Base-by-base conservation (phyloP, 2,329 filamentous ascomycete genomes). In the Pseudopyricularia cyperi region DNA sequence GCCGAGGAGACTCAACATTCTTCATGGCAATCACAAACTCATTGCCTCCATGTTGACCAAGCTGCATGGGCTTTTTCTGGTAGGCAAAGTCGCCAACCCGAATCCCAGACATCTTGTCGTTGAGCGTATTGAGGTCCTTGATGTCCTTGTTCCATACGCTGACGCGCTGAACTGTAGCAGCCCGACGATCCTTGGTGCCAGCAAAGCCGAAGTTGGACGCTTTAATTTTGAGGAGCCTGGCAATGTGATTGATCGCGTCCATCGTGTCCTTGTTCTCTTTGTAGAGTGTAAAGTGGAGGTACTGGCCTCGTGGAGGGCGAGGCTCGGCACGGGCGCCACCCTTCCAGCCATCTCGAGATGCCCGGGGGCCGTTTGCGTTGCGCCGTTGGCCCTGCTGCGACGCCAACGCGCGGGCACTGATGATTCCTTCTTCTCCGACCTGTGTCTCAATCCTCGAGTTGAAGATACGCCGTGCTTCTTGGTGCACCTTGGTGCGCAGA, bases 261-360 rank as follows among this genome's bases (percentile, higher is more conserved):
- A 95, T 94, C 1, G 90, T 96, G 63, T 96, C 90, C 63, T 91
- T 90, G 69, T 96, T 96, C 69, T 95, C 90, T 69, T 96, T 96
- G 77, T 91, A 94, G 50, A 96, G 74, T 0, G 87, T 91, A 65
- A 95, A 95, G 65, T 95, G 89, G 14, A 95, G 71, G 65, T 88
- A 93, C 48, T 89, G 84, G 17, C 86, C 88, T n/a, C 49, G 49
- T 26, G 26, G 35, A 15, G 49, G 75, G 65, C 55, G 53, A 60
- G 30, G 22, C 35, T 51, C 58, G 57, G 56, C 50, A 48, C 28
- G 59, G 57, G 61, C 59, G 28, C 58, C 62, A 33, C 60, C 57
- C 22, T 46, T 24, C 42, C 48, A 30, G 15, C 42, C 24, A 12
- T 48, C 48, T 35, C 55, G 8, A 65, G 64, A 11, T 63, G 65